Base-by-base conservation (phyloP, 2,329 filamentous ascomycete species). In the Bipolaris bicolor region DNA sequence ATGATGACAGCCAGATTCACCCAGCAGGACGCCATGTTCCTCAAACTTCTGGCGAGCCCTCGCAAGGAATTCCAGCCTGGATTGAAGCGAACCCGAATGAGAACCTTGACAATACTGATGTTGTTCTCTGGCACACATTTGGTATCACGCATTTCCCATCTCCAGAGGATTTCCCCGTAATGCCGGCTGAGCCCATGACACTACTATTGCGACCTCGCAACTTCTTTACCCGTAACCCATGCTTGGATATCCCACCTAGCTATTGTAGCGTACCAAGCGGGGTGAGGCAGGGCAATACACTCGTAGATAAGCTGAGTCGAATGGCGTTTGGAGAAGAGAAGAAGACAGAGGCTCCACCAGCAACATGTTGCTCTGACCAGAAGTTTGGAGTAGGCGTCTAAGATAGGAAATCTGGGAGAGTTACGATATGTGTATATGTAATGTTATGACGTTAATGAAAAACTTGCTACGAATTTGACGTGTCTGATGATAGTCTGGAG, bases 111-210 rank as follows among this genome's bases (percentile, higher is more conserved):
- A 90, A 97, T 80, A 90, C 88, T 0, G 91, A 97, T 73, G 80
- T 97, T 29, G 92, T 97, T 1, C 84, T 97, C 15, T 97, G 92
- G 92, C 92, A 97, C 78, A 96, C 92, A 0, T 97, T 97, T 70
- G 93, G 93, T 34, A 82, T 97, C 34, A 94, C 90, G 0, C 93
- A 97, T 74, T 94, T 97, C 81, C 92, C 93, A 0, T 81, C 90
- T 0, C 92, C 92, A 0, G 93, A 97, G 73, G 93, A 97, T 76
- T 97, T 91, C 80, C 93, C 93, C 29, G 83, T 97, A 66, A 97
- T 97, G 92, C 92, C 92, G 0, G 90, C 86, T 39, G 77, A 82
- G 80, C 90, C 91, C 0, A 93, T 97, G 84, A 91, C 87, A 1
- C 80, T 96, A 65, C 82, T 96, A 34, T 81, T 96, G 39, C 81